Evolutionary conservation across 2,329 filamentous ascomycete species (phyloP).

Genomic region (Pestalotiopsis sp.): DNA sequence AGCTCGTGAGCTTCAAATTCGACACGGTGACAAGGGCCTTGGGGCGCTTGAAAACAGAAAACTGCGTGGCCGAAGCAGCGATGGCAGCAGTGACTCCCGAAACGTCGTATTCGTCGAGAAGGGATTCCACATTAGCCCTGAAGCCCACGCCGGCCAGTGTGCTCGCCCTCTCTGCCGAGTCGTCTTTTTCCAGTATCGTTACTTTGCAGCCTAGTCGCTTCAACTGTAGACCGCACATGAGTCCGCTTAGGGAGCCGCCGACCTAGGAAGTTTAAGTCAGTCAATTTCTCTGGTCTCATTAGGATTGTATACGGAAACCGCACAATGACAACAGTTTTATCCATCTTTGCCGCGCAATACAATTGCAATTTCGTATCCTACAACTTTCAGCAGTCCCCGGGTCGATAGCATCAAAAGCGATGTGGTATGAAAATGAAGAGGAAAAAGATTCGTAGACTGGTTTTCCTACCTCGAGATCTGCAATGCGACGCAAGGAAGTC

Average conservation of each 20-base stretch:
- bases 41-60: conserved; percentile 19
- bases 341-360: neutral
- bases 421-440: too few species aligned
- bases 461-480: too few species aligned
- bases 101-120: conserved; percentile 34
- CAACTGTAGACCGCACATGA: conserved; percentile 34
- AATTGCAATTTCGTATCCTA: too few species aligned
- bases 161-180: conserved; percentile 31
- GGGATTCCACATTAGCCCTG: neutral
- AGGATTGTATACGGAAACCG: neutral
- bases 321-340: neutral
- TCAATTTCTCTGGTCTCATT: neutral
- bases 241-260: conserved; percentile 38
- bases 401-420: too few species aligned
- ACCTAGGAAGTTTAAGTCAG: conserved; percentile 23
- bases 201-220: conserved; percentile 37
- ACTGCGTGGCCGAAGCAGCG: conserved; percentile 10
- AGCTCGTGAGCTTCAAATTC: conserved; percentile 39
- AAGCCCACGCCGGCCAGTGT: conserved; percentile 25
- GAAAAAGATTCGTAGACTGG: too few species aligned
- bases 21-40: conserved; percentile 18
- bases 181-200: conserved; percentile 39
- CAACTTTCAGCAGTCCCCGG: too few species aligned
- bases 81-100: conserved; percentile 24
- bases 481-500: too few species aligned